Conservation (phyloP, 495 filamentous ascomycete genomes). For the Penicillium goetzii region DNA sequence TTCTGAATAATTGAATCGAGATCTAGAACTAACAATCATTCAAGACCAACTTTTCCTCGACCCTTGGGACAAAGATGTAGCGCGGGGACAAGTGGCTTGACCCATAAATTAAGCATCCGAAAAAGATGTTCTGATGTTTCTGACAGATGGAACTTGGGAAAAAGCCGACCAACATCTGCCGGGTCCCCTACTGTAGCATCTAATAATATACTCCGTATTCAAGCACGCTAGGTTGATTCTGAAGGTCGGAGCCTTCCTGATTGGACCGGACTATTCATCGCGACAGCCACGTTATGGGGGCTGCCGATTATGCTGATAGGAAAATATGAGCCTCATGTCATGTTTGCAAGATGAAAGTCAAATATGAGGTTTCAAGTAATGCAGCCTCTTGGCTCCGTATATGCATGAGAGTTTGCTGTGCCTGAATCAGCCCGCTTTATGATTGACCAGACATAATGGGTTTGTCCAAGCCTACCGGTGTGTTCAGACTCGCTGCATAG, state of each 20-base stretch:
- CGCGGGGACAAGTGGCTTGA: background rate
- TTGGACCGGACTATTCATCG: too few species aligned
- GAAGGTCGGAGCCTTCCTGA: background rate
- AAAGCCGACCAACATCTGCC: background rate
- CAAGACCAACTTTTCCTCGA: background rate
- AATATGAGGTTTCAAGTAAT: background rate
- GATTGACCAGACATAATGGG: background rate
- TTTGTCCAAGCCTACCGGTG: background rate
- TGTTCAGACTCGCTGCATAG: background rate
- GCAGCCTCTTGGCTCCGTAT: background rate
- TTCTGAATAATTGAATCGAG: too few species aligned
- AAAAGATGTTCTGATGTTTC: background rate
- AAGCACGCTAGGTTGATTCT: background rate
- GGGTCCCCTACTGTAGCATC: background rate
- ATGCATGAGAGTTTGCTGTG: background rate
- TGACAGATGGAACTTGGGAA: background rate
- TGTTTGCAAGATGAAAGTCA: background rate
- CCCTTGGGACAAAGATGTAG: background rate
- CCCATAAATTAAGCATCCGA: constrained; percentile 1
- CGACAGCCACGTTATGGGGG: background rate
- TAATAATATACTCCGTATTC: background rate
- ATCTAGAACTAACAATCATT: background rate
- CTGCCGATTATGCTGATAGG: background rate
- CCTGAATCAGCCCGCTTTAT: background rate
- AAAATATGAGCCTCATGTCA: background rate